These are phyloP conservation scores for Podosphaera xanthii DNA, from an alignment of 2,329 filamentous ascomycete species.

Conservation along the genomic window DNA sequence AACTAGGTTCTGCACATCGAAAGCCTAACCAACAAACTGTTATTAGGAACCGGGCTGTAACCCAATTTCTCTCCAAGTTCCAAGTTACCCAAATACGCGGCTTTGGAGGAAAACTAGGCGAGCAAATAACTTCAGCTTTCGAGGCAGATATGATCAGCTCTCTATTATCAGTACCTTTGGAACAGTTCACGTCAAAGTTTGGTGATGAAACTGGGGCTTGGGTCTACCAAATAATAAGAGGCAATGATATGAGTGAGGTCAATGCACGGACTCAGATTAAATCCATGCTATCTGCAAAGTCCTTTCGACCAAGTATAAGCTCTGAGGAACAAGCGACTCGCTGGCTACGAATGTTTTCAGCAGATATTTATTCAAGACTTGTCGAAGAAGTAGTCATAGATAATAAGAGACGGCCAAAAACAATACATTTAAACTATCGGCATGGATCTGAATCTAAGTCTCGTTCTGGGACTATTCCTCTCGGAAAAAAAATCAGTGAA, in stretches of 20 bases:
- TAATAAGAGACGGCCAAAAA: conserved; percentile 66
- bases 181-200: conserved; percentile 54
- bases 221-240: conserved; percentile 68
- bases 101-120: conserved; percentile 83
- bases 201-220: conserved; percentile 69
- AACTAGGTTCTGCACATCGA: conserved; percentile 73
- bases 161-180: conserved; percentile 45
- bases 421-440: conserved; percentile 64
- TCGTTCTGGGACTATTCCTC: conserved; percentile 52
- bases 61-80: conserved; percentile 56
- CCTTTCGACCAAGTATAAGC: conserved; percentile 68
- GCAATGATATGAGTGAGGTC: conserved; percentile 70
- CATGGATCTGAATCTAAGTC: conserved; percentile 53
- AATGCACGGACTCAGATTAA: conserved; percentile 85
- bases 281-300: conserved; percentile 91
- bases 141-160: conserved; percentile 60
- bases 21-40: conserved; percentile 91
- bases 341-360: conserved; percentile 79
- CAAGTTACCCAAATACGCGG: conserved; percentile 92
- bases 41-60: conserved; percentile 64
- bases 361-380: conserved; percentile 74
- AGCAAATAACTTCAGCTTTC: conserved; percentile 63
- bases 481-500: conserved; percentile 52
- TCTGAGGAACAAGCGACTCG: conserved; percentile 52
- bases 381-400: conserved; percentile 80